Percentiles rank a stretch among this genome's conserved stretches.
These are phyloP conservation scores for Tetrapyrgos nigripes DNA, from an alignment of 1,284 basidiomycete species.

Conservation along the genomic window DNA sequence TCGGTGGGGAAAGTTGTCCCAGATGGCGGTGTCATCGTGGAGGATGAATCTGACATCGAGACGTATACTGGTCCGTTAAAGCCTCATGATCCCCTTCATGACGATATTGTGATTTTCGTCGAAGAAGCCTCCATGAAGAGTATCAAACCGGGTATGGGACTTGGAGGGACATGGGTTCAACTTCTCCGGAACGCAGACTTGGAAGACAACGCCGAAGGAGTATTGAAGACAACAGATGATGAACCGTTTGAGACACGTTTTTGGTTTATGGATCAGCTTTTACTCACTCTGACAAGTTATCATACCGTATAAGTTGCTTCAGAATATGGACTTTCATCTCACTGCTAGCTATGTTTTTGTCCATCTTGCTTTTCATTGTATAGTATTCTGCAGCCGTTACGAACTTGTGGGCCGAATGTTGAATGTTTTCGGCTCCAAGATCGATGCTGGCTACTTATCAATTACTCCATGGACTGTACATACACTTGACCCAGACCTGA, in stretches of 20 bases:
- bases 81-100: slow-evolving; percentile 9
- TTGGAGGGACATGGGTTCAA: slow-evolving; percentile 17
- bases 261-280: slow-evolving; percentile 15
- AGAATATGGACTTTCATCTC: too few relatives aligned
- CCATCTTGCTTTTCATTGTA: too few relatives aligned
- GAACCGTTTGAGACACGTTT: background rate
- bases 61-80: slow-evolving; percentile 7
- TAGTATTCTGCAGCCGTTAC: too few relatives aligned
- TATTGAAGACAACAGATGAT: background rate
- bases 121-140: slow-evolving; percentile 7
- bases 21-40: slow-evolving; percentile 2
- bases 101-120: slow-evolving; percentile 12
- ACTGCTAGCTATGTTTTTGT: too few relatives aligned
- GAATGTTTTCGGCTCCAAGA: too few relatives aligned
- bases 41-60: slow-evolving; percentile 6
- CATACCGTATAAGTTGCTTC: slow-evolving; percentile 4
- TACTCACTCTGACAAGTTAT: slow-evolving; percentile 15
- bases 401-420: too few relatives aligned
- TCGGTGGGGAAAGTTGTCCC: slow-evolving; percentile 7
- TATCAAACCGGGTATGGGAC: slow-evolving; percentile 15
- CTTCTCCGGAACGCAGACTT: slow-evolving; percentile 12
- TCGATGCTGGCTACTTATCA: too few relatives aligned
- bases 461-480: too few relatives aligned
- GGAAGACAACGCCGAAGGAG: background rate
- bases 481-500: too few relatives aligned